These are phyloP conservation scores for Epichloe glyceriae DNA, from an alignment of 2,329 filamentous ascomycete species.

Conservation along the genomic window DNA sequence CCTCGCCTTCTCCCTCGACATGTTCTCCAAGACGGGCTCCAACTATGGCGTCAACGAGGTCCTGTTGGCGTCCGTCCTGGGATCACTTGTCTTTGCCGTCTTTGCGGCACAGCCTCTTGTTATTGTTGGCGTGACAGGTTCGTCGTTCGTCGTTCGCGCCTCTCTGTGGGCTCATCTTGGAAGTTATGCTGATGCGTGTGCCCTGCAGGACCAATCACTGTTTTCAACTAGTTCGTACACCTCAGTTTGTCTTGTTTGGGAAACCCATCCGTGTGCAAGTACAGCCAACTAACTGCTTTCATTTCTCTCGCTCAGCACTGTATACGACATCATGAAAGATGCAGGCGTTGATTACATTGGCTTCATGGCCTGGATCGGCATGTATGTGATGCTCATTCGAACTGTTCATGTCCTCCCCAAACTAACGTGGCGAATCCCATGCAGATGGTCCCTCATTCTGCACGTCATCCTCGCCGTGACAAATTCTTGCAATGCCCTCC, in stretches of 20 bases:
- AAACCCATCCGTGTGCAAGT: no score
- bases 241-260: neutral
- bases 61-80: constrained; percentile 72
- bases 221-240: constrained; percentile 65
- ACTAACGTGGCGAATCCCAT: neutral
- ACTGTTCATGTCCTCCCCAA: neutral
- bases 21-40: constrained; percentile 78
- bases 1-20: constrained; percentile 79
- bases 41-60: constrained; percentile 88
- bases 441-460: constrained; percentile 68
- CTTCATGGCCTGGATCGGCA: constrained; percentile 86
- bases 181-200: neutral
- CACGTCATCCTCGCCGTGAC: constrained; percentile 75
- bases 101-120: constrained; percentile 75
- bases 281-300: no score
- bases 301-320: constrained; percentile 39
- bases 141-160: constrained; percentile 20
- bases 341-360: constrained; percentile 70
- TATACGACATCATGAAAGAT: constrained; percentile 75
- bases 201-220: constrained; percentile 64
- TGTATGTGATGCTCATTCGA: constrained; percentile 32
- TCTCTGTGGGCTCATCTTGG: neutral
- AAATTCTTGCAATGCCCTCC: constrained; percentile 79
- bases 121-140: constrained; percentile 78
- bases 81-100: constrained; percentile 66